Percentiles rank a stretch among this genome's conserved stretches.
Evolutionary conservation across 2,329 filamentous ascomycete species (phyloP).

Genomic region (Cadophora malorum): DNA sequence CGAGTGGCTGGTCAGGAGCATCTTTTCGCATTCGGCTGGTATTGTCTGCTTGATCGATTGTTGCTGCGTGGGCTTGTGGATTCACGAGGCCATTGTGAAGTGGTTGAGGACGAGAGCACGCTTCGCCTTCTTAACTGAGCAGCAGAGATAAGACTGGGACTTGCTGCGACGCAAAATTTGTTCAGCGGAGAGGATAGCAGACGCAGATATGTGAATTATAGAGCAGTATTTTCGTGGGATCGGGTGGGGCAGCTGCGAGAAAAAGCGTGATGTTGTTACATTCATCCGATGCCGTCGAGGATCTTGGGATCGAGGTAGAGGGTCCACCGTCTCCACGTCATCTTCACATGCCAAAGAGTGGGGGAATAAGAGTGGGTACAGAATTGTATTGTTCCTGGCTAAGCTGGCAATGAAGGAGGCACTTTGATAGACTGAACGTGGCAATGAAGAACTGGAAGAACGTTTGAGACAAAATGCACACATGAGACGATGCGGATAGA

Average conservation of each 20-base stretch:
- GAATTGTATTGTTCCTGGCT: conserved; percentile 7
- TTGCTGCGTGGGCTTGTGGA: background rate
- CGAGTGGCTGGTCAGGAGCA: conserved; percentile 32
- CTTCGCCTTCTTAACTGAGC: background rate
- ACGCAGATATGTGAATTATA: background rate
- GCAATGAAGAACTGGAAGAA: conserved; percentile 9
- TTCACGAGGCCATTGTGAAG: conserved; percentile 5
- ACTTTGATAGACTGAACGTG: conserved; percentile 7
- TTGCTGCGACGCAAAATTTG: background rate
- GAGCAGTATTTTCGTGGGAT: background rate
- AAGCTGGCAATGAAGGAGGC: background rate
- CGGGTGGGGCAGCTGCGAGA: background rate
- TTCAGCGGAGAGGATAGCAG: background rate
- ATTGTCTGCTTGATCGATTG: background rate
- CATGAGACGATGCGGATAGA: background rate
- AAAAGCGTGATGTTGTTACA: background rate
- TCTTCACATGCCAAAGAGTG: conserved; percentile 22
- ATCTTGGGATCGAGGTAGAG: background rate
- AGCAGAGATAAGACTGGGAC: background rate
- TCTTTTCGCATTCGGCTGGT: conserved; percentile 6
- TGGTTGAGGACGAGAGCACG: background rate
- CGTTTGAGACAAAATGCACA: background rate
- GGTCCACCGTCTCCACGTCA: conserved; percentile 19
- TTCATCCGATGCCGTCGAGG: conserved; percentile 2
- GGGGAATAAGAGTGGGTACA: background rate